phyloP scores from a whole-genome alignment of 495 filamentous ascomycete genomes.

The Talaromyces adpressus region DNA sequence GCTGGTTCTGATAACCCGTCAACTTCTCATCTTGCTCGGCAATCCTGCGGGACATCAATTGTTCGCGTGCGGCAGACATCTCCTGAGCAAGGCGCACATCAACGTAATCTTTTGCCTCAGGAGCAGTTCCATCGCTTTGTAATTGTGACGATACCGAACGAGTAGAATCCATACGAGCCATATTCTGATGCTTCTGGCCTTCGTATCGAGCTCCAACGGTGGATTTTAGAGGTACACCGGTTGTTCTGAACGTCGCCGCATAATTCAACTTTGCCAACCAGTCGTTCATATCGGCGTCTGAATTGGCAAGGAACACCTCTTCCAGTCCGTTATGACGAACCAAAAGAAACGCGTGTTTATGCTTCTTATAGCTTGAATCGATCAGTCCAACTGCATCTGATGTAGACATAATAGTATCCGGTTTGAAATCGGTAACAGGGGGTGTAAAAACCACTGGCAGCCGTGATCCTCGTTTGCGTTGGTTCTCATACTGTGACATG shows the following conservation, averaged over 20 bases:
- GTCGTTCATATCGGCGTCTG: conserved; percentile 88
- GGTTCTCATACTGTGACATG: conserved; percentile 75
- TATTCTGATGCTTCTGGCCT: conserved; percentile 66
- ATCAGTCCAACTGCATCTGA: conserved; percentile 84
- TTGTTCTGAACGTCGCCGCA: conserved; percentile 84
- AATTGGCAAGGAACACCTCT: conserved; percentile 85
- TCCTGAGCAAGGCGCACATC: conserved; percentile 76
- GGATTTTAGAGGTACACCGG: conserved; percentile 84
- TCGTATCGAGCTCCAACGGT: conserved; percentile 82
- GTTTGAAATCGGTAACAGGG: conserved; percentile 84
- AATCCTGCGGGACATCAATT: conserved; percentile 78
- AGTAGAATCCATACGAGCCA: conserved; percentile 57
- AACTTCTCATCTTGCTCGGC: conserved; percentile 78
- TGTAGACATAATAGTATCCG: conserved; percentile 85
- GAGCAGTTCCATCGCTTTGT: conserved; percentile 15
- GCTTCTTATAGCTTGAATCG: conserved; percentile 84
- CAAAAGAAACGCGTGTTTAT: conserved; percentile 92
- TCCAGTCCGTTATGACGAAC: conserved; percentile 84
- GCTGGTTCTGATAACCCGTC: conserved; percentile 58
- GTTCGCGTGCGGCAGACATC: conserved; percentile 69
- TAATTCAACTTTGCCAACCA: conserved; percentile 97
- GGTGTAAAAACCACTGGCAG: conserved; percentile 78
- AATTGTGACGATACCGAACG: conserved; percentile 28
- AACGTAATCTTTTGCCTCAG: conserved; percentile 43
- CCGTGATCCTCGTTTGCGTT: conserved; percentile 50